These are phyloP conservation scores for Skeletonema marinoi DNA, from an alignment of 108 stramenopile species.

Conservation along the genomic window DNA sequence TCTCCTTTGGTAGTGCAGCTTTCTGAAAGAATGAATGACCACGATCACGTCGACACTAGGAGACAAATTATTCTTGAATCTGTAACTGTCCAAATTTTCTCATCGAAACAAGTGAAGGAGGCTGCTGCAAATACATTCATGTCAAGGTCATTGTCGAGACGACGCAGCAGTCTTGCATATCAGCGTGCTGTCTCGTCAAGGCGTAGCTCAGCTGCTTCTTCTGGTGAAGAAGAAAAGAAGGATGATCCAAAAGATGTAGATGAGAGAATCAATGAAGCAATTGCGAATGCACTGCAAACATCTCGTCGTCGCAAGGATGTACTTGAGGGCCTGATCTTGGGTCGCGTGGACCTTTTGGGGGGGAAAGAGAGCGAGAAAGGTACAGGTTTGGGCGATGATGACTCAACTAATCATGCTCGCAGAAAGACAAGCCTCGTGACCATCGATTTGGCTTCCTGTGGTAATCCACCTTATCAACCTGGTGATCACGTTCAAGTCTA, in stretches of 20 bases:
- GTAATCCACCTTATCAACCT: conserved; percentile 15
- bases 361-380: not conserved
- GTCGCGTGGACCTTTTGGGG: too few species aligned
- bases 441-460: conserved; percentile 4
- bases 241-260: not conserved
- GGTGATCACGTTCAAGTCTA: conserved; percentile 16
- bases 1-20: conserved; percentile 13
- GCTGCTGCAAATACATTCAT: conserved; percentile 13
- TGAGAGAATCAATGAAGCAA: not conserved
- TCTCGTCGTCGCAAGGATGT: too few species aligned
- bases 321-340: too few species aligned
- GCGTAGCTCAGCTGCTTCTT: too few species aligned
- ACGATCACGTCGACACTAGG: not conserved
- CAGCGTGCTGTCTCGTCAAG: not conserved
- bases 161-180: not conserved
- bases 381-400: not conserved
- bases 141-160: not conserved
- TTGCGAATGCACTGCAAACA: too few species aligned
- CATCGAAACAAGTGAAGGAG: conserved; percentile 1
- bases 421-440: conserved; percentile 4
- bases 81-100: not conserved
- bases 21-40: conserved; percentile 1
- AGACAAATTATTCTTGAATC: conserved; percentile 1
- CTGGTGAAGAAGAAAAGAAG: too few species aligned
- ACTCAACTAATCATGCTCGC: not conserved